phyloP scores from a whole-genome alignment of 2,329 filamentous ascomycete species.

The Mycocentrospora acerina region DNA sequence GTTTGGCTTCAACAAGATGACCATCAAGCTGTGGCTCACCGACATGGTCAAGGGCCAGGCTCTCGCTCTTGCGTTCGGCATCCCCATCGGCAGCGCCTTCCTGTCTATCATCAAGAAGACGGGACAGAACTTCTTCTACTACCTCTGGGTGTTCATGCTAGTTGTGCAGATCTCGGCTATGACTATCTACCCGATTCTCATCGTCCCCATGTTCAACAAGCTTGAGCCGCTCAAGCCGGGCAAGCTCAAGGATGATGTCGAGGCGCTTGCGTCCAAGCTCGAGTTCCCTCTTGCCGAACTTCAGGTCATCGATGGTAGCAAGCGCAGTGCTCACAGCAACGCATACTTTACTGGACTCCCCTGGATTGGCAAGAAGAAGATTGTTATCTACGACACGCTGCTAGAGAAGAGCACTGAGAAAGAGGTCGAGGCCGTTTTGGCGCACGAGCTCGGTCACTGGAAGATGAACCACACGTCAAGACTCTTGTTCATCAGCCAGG shows the following conservation, averaged over 20 bases:
- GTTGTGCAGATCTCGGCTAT: constrained; percentile 91
- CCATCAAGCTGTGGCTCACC: constrained; percentile 78
- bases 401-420: constrained; percentile 91
- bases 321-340: constrained; percentile 84
- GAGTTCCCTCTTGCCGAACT: constrained; percentile 91
- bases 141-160: constrained; percentile 91
- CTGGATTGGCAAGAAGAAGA: constrained; percentile 91
- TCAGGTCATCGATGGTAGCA: constrained; percentile 91
- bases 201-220: constrained; percentile 97
- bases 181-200: constrained; percentile 92
- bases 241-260: constrained; percentile 82
- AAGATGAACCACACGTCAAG: constrained; percentile 92
- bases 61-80: constrained; percentile 75
- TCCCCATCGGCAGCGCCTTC: constrained; percentile 88
- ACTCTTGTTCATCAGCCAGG: constrained; percentile 77
- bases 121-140: constrained; percentile 94
- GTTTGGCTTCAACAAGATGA: constrained; percentile 99
- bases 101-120: constrained; percentile 93
- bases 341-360: constrained; percentile 96
- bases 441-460: constrained; percentile 97
- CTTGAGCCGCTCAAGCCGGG: constrained; percentile 88
- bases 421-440: constrained; percentile 92
- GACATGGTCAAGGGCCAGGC: constrained; percentile 91
- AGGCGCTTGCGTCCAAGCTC: constrained; percentile 77
- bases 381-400: constrained; percentile 97